These are phyloP conservation scores for Gaeumannomyces sp. DNA, from an alignment of 2,329 filamentous ascomycete species.

Conservation along the genomic window DNA sequence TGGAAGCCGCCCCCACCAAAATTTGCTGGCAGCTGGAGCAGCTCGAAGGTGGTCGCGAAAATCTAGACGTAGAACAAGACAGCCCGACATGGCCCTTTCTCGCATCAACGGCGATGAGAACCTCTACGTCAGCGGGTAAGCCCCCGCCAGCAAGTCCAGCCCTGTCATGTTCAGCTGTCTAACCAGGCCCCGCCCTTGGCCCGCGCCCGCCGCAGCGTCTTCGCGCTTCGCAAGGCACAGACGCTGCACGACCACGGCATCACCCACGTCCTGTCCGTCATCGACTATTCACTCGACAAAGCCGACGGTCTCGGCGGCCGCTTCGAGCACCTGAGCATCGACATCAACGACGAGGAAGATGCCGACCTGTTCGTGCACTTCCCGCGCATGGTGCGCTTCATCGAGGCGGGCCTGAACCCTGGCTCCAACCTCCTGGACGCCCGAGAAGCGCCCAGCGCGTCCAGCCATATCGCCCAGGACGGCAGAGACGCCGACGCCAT, in stretches of 20 bases:
- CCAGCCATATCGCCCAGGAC: background rate
- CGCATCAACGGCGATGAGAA: constrained; percentile 63
- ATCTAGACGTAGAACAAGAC: background rate
- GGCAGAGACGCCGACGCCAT: constrained; percentile 9
- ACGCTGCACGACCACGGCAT: constrained; percentile 68
- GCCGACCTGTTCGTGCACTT: constrained; percentile 81
- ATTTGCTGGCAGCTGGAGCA: background rate
- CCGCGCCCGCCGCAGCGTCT: constrained; percentile 52
- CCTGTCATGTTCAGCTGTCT: background rate
- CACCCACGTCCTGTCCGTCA: constrained; percentile 84
- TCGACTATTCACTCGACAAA: constrained; percentile 39
- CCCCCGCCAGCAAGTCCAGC: constrained; percentile 16
- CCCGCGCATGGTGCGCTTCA: constrained; percentile 72
- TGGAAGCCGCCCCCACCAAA: background rate
- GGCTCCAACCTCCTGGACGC: background rate
- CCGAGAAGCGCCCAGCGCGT: too few relatives aligned
- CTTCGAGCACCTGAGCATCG: constrained; percentile 69
- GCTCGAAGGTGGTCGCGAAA: background rate
- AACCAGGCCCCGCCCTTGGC: background rate
- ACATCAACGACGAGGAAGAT: constrained; percentile 87
- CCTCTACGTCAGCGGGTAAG: constrained; percentile 75
- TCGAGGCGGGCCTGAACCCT: constrained; percentile 62
- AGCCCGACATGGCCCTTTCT: constrained; percentile 51
- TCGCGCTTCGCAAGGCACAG: constrained; percentile 66
- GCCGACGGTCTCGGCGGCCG: constrained; percentile 33